A percentile compares a stretch with the other conserved stretches of the same genome.
Conservation (phyloP, 495 filamentous ascomycete genomes). For the Immersiella caudata region DNA sequence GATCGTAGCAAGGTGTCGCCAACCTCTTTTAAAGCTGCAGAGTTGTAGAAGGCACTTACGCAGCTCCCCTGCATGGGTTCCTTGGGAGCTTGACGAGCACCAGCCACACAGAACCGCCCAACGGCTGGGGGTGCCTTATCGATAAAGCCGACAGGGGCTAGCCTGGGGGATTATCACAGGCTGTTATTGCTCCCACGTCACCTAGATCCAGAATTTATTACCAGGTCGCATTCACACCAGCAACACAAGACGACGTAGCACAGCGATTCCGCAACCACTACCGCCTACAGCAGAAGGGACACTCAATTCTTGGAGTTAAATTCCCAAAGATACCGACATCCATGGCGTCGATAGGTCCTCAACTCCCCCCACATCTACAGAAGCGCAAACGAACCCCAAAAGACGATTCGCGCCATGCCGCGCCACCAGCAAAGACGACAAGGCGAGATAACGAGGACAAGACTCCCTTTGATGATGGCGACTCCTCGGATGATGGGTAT, state of each 20-base stretch:
- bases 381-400: constrained; percentile 57
- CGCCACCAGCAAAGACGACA: constrained; percentile 44
- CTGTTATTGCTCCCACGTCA: neutral
- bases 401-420: constrained; percentile 38
- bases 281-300: neutral
- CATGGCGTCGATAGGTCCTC: constrained; percentile 56
- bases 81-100: constrained; percentile 9
- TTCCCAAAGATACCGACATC: neutral
- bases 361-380: constrained; percentile 53
- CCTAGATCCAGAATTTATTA: neutral
- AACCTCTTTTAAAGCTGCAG: neutral
- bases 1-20: neutral
- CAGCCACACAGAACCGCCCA: constrained; percentile 15
- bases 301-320: neutral
- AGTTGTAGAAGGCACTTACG: constrained; percentile 23
- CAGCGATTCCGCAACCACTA: neutral
- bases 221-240: neutral
- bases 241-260: neutral
- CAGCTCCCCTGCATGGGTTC: constrained; percentile 27
- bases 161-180: constrained; percentile 1
- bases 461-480: constrained; percentile 36
- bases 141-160: constrained; percentile 20
- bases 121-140: constrained; percentile 22
- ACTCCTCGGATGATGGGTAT: constrained; percentile 43
- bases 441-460: constrained; percentile 44